Evolutionary conservation across 306 rosid species (phyloP).

Genomic region (Adenanthera pavonina): DNA sequence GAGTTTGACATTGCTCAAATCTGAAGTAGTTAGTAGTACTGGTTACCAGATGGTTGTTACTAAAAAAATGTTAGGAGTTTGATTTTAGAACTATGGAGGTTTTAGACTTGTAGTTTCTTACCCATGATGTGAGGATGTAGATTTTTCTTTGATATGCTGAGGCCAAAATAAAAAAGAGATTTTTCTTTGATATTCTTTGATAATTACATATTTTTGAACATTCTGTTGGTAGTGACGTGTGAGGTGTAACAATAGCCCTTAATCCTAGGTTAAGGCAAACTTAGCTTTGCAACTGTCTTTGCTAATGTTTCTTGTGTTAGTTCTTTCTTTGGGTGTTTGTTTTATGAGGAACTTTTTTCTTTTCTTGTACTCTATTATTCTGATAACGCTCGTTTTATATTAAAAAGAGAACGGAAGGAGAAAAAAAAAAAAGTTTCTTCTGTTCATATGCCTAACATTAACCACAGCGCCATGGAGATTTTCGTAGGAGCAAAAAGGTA

Average conservation of each 20-base stretch:
- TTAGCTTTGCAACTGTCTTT: background rate
- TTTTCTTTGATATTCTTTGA: constrained; percentile 15
- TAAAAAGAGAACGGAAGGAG: background rate
- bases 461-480: background rate
- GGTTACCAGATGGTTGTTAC: background rate
- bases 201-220: background rate
- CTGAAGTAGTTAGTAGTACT: background rate
- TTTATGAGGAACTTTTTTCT: background rate
- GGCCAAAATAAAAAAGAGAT: background rate
- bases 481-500: background rate
- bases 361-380: background rate
- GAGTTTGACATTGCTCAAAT: background rate
- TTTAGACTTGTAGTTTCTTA: background rate
- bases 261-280: background rate
- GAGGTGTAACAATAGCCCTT: background rate
- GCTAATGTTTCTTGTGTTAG: background rate
- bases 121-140: background rate
- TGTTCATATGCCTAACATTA: background rate
- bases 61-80: background rate
- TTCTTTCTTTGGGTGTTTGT: background rate
- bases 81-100: background rate
- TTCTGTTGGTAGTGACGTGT: background rate
- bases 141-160: constrained; percentile 10
- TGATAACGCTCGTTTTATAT: background rate
- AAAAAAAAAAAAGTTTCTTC: background rate